phyloP scores from a whole-genome alignment of 108 stramenopile genomes.

The Nitzschia sp. region DNA sequence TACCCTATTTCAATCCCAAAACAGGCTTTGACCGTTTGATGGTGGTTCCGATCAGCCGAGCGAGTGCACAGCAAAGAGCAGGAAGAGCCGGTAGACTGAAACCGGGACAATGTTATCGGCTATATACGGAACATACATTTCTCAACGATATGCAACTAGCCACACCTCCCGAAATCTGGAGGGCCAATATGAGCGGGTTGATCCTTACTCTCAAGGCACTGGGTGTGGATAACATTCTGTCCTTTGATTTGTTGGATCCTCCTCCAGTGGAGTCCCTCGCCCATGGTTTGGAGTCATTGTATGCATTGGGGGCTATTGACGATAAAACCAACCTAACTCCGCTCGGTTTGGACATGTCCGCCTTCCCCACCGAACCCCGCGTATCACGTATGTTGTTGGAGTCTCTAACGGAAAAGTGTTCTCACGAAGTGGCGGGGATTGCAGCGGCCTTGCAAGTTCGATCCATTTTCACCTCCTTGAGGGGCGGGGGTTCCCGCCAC shows the following conservation, averaged over 20 bases:
- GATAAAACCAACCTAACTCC: constrained; percentile 63
- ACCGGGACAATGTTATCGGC: constrained; percentile 92
- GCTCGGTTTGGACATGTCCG: constrained; percentile 77
- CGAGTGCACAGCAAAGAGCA: constrained; percentile 88
- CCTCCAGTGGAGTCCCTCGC: constrained; percentile 78
- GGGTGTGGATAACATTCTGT: constrained; percentile 90
- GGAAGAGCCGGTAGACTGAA: constrained; percentile 90
- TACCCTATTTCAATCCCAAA: constrained; percentile 87
- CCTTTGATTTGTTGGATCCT: constrained; percentile 91
- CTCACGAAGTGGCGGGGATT: constrained; percentile 82
- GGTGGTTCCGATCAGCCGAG: constrained; percentile 75
- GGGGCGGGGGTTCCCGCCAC: constrained; percentile 28
- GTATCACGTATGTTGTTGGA: constrained; percentile 80
- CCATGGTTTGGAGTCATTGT: constrained; percentile 78
- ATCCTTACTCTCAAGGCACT: constrained; percentile 94
- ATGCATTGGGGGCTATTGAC: constrained; percentile 84
- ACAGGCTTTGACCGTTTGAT: constrained; percentile 78
- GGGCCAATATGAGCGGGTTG: constrained; percentile 81
- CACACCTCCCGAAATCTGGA: constrained; percentile 59
- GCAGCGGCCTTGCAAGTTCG: constrained; percentile 86
- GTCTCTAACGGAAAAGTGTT: constrained; percentile 60
- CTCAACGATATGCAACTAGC: constrained; percentile 34
- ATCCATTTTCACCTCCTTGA: constrained; percentile 66
- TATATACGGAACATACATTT: constrained; percentile 84
- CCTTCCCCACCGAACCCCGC: constrained; percentile 81